Conservation (phyloP, 2,329 filamentous ascomycete species). For the Sporothrix euskadiensis region DNA sequence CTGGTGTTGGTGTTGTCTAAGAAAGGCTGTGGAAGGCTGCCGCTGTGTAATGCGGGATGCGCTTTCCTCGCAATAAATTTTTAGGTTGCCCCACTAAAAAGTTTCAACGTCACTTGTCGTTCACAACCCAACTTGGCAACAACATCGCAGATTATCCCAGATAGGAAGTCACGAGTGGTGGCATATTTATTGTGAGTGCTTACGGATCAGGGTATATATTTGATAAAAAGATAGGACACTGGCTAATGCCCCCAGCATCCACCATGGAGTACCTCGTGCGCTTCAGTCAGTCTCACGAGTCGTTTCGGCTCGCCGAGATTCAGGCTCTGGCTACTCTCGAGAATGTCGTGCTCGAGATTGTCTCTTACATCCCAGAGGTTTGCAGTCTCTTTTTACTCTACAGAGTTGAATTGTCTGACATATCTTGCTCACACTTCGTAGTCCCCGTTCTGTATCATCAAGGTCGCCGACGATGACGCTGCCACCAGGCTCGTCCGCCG, state of each 20-base stretch:
- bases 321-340: conserved; percentile 73
- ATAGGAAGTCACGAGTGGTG: neutral
- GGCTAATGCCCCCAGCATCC: neutral
- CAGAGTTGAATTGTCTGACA: neutral
- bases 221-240: neutral
- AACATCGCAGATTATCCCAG: neutral
- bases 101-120: conserved; percentile 22
- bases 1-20: neutral
- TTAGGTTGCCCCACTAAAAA: conserved; percentile 29
- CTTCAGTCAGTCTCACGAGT: conserved; percentile 85
- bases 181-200: neutral
- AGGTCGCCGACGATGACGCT: conserved; percentile 63
- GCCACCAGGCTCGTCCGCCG: conserved; percentile 69
- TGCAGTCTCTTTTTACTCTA: conserved; percentile 38
- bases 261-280: conserved; percentile 79
- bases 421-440: conserved; percentile 42
- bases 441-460: conserved; percentile 84
- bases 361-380: conserved; percentile 76
- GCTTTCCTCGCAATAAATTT: conserved; percentile 20
- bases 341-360: conserved; percentile 66
- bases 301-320: conserved; percentile 84
- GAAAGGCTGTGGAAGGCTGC: neutral
- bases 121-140: neutral
- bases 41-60: neutral
- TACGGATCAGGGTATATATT: neutral